A percentile compares a stretch with the other conserved stretches of the same genome.
These are phyloP conservation scores for Xylaria multiplex DNA, from an alignment of 2,329 filamentous ascomycete genomes.

Conservation along the genomic window DNA sequence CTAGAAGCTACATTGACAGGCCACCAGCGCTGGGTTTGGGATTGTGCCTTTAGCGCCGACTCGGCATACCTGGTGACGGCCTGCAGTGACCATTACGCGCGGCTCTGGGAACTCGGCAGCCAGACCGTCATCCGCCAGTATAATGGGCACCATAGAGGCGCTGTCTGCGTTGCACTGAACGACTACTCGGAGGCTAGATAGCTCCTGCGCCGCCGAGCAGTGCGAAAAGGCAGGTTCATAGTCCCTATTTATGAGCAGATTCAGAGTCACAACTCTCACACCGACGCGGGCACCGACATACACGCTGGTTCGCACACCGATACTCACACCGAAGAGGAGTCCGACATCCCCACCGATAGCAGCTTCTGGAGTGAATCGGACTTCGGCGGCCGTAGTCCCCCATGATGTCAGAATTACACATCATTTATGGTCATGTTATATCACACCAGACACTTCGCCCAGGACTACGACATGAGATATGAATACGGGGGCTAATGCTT, in stretches of 20 bases:
- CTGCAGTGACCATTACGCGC: constrained; percentile 91
- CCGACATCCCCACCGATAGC: constrained; percentile 11
- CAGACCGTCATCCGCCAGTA: constrained; percentile 94
- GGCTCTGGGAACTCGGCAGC: constrained; percentile 87
- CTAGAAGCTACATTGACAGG: constrained; percentile 88
- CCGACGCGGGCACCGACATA: too few relatives aligned
- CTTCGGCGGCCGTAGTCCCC: not conserved
- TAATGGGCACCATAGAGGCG: constrained; percentile 91
- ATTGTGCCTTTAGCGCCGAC: constrained; percentile 94
- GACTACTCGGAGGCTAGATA: constrained; percentile 74
- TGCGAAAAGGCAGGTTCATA: constrained; percentile 5
- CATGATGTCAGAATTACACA: not conserved
- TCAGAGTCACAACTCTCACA: not conserved
- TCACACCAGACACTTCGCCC: not conserved
- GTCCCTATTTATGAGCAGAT: not conserved
- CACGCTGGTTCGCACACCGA: not conserved
- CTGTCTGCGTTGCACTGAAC: constrained; percentile 92
- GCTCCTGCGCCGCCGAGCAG: constrained; percentile 19
- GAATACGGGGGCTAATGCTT: not conserved
- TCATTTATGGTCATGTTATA: not conserved
- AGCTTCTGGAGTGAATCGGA: constrained; percentile 23
- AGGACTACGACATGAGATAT: not conserved
- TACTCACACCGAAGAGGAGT: not conserved
- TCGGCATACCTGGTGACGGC: constrained; percentile 93
- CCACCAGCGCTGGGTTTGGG: constrained; percentile 97